These are phyloP conservation scores for Manihot esculenta DNA, from an alignment of 441 rosid genomes.

Conservation along the genomic window DNA sequence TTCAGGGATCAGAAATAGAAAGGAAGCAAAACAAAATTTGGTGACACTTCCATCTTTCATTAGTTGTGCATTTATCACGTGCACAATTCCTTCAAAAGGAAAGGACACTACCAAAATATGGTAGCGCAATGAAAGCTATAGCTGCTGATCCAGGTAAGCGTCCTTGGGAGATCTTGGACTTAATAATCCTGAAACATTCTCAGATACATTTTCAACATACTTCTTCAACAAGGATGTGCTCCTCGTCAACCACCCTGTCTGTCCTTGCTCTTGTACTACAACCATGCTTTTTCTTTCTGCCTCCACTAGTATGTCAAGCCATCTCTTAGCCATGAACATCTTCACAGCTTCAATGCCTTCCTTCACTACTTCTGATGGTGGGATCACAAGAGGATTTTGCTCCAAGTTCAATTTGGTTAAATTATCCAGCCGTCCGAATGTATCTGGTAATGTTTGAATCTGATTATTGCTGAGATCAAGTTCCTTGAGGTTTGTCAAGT, in stretches of 20 bases:
- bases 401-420: conserved; percentile 68
- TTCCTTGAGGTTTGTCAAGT: conserved; percentile 73
- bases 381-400: conserved; percentile 70
- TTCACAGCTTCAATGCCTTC: conserved; percentile 76
- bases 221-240: conserved; percentile 66
- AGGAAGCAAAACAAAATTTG: not conserved
- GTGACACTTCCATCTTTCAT: not conserved
- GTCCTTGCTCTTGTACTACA: conserved; percentile 42
- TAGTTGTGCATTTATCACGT: not conserved
- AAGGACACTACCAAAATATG: not conserved
- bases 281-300: conserved; percentile 51
- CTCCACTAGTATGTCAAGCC: conserved; percentile 57
- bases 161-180: conserved; percentile 46
- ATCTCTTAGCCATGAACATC: conserved; percentile 67
- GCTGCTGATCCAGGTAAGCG: conserved; percentile 62
- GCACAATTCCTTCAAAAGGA: not conserved
- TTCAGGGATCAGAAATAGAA: no score
- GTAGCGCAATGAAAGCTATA: conserved; percentile 25
- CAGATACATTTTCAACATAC: conserved; percentile 43
- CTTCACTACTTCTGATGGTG: conserved; percentile 60
- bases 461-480: conserved; percentile 94
- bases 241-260: conserved; percentile 64
- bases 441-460: conserved; percentile 65
- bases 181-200: conserved; percentile 42
- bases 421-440: conserved; percentile 76